These are phyloP conservation scores for Myriangium duriaei DNA, from an alignment of 2,329 filamentous ascomycete species.

Conservation along the genomic window DNA sequence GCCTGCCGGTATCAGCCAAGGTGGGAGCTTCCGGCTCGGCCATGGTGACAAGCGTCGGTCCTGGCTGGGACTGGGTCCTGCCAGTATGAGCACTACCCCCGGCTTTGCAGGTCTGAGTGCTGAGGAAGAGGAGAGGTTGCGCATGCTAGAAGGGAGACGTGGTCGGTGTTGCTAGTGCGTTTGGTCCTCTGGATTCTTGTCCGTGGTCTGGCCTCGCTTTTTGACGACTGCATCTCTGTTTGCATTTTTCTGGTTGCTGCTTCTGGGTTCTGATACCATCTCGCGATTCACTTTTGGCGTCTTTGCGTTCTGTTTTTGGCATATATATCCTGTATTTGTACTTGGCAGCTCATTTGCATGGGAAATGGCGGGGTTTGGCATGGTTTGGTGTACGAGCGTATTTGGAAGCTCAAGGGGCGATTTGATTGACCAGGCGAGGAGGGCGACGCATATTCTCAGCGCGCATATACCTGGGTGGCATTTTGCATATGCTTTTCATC, in stretches of 20 bases:
- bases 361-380: not conserved
- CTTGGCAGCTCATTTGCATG: not conserved
- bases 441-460: no score
- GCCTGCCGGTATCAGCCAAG: constrained; percentile 2
- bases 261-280: not conserved
- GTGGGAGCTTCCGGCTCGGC: constrained; percentile 44
- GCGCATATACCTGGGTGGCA: not conserved
- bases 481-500: not conserved
- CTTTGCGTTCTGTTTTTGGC: constrained; percentile 5
- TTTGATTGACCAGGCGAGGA: no score
- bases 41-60: constrained; percentile 51
- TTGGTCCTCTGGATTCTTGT: constrained; percentile 5
- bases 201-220: not conserved
- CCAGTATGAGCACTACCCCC: constrained; percentile 36
- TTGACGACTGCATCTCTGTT: no score
- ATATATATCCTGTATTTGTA: constrained; percentile 5
- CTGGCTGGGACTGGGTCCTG: constrained; percentile 41
- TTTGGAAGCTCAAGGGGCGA: no score
- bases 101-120: constrained; percentile 18
- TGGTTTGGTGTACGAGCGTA: not conserved
- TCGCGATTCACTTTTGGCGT: not conserved
- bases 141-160: constrained; percentile 14
- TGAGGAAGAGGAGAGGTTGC: constrained; percentile 15
- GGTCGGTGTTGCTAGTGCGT: constrained; percentile 18
- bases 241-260: no score